These are phyloP conservation scores for Globisporangium irregulare DNA, from an alignment of 352 stramenopile genomes.

Conservation along the genomic window DNA sequence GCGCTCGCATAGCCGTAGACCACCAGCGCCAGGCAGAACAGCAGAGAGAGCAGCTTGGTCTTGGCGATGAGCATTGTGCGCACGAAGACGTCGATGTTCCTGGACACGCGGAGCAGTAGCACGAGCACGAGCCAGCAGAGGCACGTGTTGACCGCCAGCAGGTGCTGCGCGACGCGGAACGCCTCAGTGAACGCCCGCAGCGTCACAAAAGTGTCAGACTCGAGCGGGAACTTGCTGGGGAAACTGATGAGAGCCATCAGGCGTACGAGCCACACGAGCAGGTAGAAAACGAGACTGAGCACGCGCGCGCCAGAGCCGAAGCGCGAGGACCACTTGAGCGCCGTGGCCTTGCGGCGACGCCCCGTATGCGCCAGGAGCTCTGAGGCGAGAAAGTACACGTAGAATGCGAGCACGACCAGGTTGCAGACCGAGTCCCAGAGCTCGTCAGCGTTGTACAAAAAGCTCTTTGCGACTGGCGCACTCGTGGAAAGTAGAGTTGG, in stretches of 20 bases:
- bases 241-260: constrained; percentile 36
- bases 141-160: constrained; percentile 36
- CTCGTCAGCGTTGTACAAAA: constrained; percentile 31
- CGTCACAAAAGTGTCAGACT: constrained; percentile 27
- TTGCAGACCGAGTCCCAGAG: constrained; percentile 28
- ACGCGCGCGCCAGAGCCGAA: constrained; percentile 29
- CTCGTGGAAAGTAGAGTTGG: constrained; percentile 22
- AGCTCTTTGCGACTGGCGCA: constrained; percentile 40
- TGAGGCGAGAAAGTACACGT: constrained; percentile 43
- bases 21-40: constrained; percentile 31
- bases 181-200: constrained; percentile 38
- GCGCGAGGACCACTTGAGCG: constrained; percentile 24
- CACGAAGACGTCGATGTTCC: constrained; percentile 40
- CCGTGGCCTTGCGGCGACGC: constrained; percentile 20
- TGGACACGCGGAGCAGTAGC: constrained; percentile 36
- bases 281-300: constrained; percentile 35
- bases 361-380: constrained; percentile 32
- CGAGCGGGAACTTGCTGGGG: constrained; percentile 31
- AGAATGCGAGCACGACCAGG: constrained; percentile 35
- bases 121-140: constrained; percentile 43
- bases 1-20: constrained; percentile 47
- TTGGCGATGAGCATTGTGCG: constrained; percentile 29
- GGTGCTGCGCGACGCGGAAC: constrained; percentile 32
- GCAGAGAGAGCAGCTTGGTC: constrained; percentile 30
- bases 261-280: constrained; percentile 41